Percentiles rank a stretch among this genome's conserved stretches.
Evolutionary conservation across 257 asterid species (phyloP).

Genomic region (Ilex aquifolium): DNA sequence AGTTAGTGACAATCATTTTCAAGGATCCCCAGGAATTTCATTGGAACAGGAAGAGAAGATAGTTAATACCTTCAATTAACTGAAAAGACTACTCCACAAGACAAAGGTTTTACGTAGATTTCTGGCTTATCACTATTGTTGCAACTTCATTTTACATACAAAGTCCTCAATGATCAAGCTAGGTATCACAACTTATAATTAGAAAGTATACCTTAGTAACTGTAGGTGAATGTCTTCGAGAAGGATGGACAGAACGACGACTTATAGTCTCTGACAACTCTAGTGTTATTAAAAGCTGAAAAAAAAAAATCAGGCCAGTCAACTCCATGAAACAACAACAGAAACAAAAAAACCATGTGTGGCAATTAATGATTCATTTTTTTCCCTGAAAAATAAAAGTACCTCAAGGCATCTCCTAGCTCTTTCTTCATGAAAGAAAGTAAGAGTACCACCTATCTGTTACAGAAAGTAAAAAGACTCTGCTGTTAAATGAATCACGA

Average conservation of each 20-base stretch:
- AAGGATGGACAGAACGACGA: conserved; percentile 73
- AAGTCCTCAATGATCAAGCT: too few relatives aligned
- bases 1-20: too few relatives aligned
- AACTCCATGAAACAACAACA: conserved; percentile 16
- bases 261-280: conserved; percentile 83
- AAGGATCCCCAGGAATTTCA: too few relatives aligned
- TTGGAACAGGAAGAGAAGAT: too few relatives aligned
- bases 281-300: conserved; percentile 72
- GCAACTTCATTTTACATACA: too few relatives aligned
- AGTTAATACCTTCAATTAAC: too few relatives aligned
- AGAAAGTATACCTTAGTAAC: conserved; percentile 50
- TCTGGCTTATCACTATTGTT: too few relatives aligned
- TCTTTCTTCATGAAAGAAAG: conserved; percentile 87
- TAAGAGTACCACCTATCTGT: conserved; percentile 97
- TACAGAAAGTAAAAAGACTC: background rate
- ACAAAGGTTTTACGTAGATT: too few relatives aligned
- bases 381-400: conserved; percentile 20
- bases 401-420: conserved; percentile 97
- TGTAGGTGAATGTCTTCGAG: conserved; percentile 78
- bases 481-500: background rate
- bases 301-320: conserved; percentile 28
- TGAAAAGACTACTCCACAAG: too few relatives aligned
- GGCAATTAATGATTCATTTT: conserved; percentile 16
- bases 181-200: too few relatives aligned
- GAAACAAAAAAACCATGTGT: conserved; percentile 1